Percentiles rank a stretch among this genome's conserved stretches.
Evolutionary conservation across 106 monocot genomes (phyloP).

Genomic region (Amphibolis antarctica): DNA sequence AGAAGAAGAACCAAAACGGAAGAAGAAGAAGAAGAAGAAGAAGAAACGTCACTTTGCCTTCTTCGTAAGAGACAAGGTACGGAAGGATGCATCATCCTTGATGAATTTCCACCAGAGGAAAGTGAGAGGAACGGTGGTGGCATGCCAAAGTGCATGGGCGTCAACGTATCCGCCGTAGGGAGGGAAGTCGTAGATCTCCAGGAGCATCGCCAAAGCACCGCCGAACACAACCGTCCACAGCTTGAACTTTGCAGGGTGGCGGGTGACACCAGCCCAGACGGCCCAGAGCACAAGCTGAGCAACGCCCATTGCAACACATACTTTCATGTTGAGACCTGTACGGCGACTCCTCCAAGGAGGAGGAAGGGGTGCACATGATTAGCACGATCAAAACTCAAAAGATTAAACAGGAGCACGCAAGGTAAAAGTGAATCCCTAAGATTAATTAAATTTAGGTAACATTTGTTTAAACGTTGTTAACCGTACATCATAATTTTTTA

Average conservation of each 20-base stretch:
- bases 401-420: too few species aligned
- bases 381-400: too few species aligned
- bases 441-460: too few species aligned
- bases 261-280: constrained; percentile 61
- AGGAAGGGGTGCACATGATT: too few species aligned
- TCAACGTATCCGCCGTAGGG: constrained; percentile 64
- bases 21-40: constrained; percentile 1
- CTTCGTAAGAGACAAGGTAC: constrained; percentile 42
- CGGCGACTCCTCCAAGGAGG: too few species aligned
- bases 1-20: too few species aligned
- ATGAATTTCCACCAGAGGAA: constrained; percentile 88
- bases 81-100: constrained; percentile 46
- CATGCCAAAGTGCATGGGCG: constrained; percentile 82
- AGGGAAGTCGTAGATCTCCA: constrained; percentile 81
- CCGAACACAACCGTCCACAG: constrained; percentile 59
- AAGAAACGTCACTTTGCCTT: constrained; percentile 35
- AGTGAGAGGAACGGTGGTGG: constrained; percentile 68
- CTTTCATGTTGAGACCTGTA: constrained; percentile 97
- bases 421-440: too few species aligned
- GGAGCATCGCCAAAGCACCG: constrained; percentile 46
- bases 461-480: too few species aligned
- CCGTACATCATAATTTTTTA: too few species aligned
- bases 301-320: constrained; percentile 60
- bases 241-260: constrained; percentile 58
- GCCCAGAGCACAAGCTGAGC: constrained; percentile 65